Evolutionary conservation across 768 basidiomycete genomes (phyloP), one percentile per base, ranked within the genome.

Genomic region (Mycena vulgaris): DNA sequence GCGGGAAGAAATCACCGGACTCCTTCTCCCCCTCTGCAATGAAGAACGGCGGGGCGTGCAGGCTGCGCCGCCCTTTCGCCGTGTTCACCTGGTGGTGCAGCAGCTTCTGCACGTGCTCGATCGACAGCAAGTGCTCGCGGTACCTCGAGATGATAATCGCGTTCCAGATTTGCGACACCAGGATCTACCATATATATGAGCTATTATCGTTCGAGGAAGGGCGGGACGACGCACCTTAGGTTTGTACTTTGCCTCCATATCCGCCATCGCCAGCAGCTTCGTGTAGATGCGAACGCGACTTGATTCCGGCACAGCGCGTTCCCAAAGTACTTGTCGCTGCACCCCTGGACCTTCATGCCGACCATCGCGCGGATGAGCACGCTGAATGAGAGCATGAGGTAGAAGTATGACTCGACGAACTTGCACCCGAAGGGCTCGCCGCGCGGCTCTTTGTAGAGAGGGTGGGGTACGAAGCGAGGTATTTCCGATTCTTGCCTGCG

Each of bases 131-230:
- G 79, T 99, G 98, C 80, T 99, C 98, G 77, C 98, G 92, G 83
- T 99, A 99, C 98, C 99, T 99, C 21, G 97, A 99, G 74, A 99
- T 99, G 82, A 99, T 98, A 82, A 99, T 92, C 39, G 98, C 98
- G 79, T 99, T 99, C 98, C 97, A 99, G 68, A 99, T 96, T 83
- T 98, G 98, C 33, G 97, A 98, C 47, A 99, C 97, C 47, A 99
- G 89, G 42, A 99, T 96, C 94, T 96, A 65, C n/a, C 35, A 62
- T 10, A 16, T 21, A 23, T 25, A n/a, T n/a, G 19, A 2, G 0
- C 2, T 48, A 23, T 42, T 39, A 70, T 47, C 73, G 51, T 45
- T 30, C 27, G 19, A 6, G 27, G 31, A 64, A 21, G 27, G 58
- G 11, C 35, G 45, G 58, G 10, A 14, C 66, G 39, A 77, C 87